Evolutionary conservation across 805 yeast species (phyloP).

Genomic region (Lipomyces starkeyi): DNA sequence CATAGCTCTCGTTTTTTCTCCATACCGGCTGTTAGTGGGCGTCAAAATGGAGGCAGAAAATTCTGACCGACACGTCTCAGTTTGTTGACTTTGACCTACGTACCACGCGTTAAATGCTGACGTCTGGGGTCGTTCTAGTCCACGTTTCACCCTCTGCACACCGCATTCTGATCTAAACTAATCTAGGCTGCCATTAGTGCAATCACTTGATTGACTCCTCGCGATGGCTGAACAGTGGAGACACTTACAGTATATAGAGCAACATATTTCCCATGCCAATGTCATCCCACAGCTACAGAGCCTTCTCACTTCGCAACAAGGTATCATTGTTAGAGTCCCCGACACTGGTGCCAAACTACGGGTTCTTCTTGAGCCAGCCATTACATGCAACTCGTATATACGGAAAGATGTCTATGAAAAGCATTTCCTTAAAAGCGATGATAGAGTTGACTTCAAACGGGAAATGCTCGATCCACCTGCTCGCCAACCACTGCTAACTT

Average conservation of each 20-base stretch:
- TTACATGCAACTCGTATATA: constrained; percentile 13
- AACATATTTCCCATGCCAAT: constrained; percentile 20
- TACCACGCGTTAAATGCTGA: too few relatives aligned
- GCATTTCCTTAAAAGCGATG: constrained; percentile 12
- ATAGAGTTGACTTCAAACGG: background rate
- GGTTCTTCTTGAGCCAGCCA: constrained; percentile 25
- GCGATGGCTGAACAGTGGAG: background rate
- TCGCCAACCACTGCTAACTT: background rate
- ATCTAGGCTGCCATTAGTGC: background rate
- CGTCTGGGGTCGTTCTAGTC: too few relatives aligned
- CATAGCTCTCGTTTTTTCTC: too few relatives aligned
- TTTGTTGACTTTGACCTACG: too few relatives aligned
- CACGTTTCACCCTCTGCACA: background rate
- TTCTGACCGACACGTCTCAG: too few relatives aligned
- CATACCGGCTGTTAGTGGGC: too few relatives aligned
- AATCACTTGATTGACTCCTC: background rate
- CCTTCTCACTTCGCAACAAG: constrained; percentile 15
- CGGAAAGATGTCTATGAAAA: constrained; percentile 20
- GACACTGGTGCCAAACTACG: constrained; percentile 18
- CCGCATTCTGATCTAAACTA: constrained; percentile 1
- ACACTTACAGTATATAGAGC: background rate
- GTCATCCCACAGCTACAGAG: constrained; percentile 22
- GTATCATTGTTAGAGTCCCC: constrained; percentile 17
- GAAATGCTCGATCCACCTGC: background rate
- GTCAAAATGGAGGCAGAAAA: too few relatives aligned